Evolutionary conservation across 768 basidiomycete genomes (phyloP), one percentile per base, ranked within the genome.

Genomic region (Mycena polygramma): DNA sequence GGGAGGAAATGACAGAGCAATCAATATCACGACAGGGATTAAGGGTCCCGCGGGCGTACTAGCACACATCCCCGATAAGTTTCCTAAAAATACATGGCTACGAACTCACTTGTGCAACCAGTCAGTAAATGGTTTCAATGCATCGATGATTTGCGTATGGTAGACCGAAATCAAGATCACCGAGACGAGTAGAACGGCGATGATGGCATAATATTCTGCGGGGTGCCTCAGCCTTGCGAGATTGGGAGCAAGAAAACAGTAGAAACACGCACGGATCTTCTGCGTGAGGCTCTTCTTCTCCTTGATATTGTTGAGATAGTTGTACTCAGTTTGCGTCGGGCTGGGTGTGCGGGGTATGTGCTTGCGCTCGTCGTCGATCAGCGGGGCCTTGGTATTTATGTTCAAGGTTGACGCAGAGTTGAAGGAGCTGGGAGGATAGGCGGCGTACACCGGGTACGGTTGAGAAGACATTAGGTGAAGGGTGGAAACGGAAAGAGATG

Each of bases 1-100:
- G 19, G 82, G 82, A 52, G 82, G 82, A 72, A 83, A 82, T 0
- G 82, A 86, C 20, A 86, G 77, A 53, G 85, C 79, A 74, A 86
- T 82, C 35, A 86, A 74, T 46, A 85, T 77, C 48, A 75, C 83
- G 35, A 86, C 84, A 14, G 85, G 85, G 30, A 86, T 86, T 4
- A 80, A 71, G 81, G 81, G 84, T 19, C 83, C 85, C 14, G 68
- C 81, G 22, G 15, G 35, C 24, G 45, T 9, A 20, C 73, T 69
- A n/a, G 13, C 30, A 30, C 30, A 52, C 46, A 45, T 26, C 26
- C 11, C 24, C 20, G 19, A 15, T 19, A 61, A 60, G 39, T 30
- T 30, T 30, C 3, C 4, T 17, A n/a, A 24, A 45, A 17, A 10
- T 8, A 6, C 4, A 11, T 9, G 45, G n/a, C 5, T 10, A 20